Conservation (phyloP, 345 rosid species). For the Barbarea vulgaris region DNA sequence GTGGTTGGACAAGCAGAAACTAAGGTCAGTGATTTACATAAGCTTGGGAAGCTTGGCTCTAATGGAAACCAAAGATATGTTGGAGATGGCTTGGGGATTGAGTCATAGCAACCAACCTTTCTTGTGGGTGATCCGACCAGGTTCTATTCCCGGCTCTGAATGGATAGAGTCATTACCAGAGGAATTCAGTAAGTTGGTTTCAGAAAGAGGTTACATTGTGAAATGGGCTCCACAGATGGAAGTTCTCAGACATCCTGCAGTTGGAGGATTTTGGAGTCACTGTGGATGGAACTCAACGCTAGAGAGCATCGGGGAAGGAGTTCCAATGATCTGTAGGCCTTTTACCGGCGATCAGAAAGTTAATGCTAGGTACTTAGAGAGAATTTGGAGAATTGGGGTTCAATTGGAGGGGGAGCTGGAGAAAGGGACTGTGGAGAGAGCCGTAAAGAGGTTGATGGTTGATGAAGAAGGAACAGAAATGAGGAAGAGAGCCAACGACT, state of each 20-base stretch:
- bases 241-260: conserved; percentile 50
- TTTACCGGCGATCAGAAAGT: conserved; percentile 45
- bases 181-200: conserved; percentile 34
- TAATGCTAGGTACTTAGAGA: conserved; percentile 46
- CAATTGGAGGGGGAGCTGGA: conserved; percentile 43
- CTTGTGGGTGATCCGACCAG: conserved; percentile 54
- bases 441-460: conserved; percentile 39
- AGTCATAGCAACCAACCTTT: conserved; percentile 49
- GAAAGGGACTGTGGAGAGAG: conserved; percentile 38
- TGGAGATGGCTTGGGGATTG: conserved; percentile 48
- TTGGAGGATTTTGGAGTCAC: conserved; percentile 57
- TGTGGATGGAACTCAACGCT: conserved; percentile 58
- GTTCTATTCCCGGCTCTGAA: conserved; percentile 28
- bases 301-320: conserved; percentile 55
- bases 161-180: conserved; percentile 42
- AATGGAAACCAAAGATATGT: conserved; percentile 30
- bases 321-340: conserved; percentile 56
- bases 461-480: conserved; percentile 42
- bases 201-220: conserved; percentile 46
- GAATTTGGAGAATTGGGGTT: conserved; percentile 49
- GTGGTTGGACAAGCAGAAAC: conserved; percentile 52
- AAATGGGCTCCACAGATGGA: conserved; percentile 60
- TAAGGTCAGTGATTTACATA: conserved; percentile 56
- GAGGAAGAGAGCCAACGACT: conserved; percentile 35
- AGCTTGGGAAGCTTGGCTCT: conserved; percentile 63